These are phyloP conservation scores for Solanum boliviense DNA, from an alignment of 257 asterid genomes.

Conservation along the genomic window DNA sequence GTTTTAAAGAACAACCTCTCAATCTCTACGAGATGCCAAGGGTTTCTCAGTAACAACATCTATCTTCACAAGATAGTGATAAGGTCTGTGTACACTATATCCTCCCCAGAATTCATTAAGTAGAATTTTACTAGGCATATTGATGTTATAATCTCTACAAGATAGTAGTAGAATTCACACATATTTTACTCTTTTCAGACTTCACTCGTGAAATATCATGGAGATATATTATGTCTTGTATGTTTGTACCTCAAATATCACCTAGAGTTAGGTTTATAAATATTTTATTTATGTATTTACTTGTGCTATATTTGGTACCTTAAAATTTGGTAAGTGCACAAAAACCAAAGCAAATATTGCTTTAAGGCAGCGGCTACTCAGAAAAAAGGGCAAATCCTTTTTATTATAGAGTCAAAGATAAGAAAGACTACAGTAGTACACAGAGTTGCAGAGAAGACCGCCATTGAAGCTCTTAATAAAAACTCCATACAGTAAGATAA, in stretches of 20 bases:
- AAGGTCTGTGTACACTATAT: rapidly evolving
- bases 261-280: background rate
- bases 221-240: too few relatives aligned
- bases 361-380: slow-evolving; percentile 8
- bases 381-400: slow-evolving; percentile 10
- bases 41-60: rapidly evolving
- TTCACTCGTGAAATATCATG: too few relatives aligned
- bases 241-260: background rate
- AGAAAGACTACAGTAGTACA: background rate
- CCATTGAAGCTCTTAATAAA: slow-evolving; percentile 20
- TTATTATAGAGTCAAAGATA: slow-evolving; percentile 19
- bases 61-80: too few relatives aligned
- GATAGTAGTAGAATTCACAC: too few relatives aligned
- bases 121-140: too few relatives aligned
- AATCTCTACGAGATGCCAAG: too few relatives aligned
- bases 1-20: too few relatives aligned
- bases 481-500: background rate
- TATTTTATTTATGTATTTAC: background rate
- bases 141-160: too few relatives aligned
- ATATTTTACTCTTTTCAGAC: too few relatives aligned
- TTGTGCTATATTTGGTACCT: background rate
- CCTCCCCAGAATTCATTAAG: rapidly evolving
- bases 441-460: slow-evolving; percentile 12
- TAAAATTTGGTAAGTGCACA: background rate
- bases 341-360: slow-evolving; percentile 32